phyloP scores from a whole-genome alignment of 2,329 filamentous ascomycete species.

The Aspergillus tamarii region DNA sequence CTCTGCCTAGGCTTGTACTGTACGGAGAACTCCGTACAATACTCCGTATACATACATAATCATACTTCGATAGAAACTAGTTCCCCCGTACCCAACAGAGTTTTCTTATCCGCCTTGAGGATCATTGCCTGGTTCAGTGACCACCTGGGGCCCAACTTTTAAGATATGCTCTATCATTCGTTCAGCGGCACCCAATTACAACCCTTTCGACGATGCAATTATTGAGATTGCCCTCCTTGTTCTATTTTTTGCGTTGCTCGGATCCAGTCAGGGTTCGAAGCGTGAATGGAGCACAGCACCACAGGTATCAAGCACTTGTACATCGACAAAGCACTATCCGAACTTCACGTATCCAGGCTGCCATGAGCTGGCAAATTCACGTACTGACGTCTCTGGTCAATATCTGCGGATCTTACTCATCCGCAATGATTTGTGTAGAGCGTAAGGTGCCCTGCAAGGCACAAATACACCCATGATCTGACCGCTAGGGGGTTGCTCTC shows the following conservation, averaged over 20 bases:
- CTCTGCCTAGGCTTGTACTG: no score
- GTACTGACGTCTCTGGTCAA: neutral
- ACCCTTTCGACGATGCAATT: neutral
- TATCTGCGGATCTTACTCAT: neutral
- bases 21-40: no score
- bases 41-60: no score
- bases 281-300: neutral
- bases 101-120: conserved; percentile 4
- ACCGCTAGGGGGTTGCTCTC: neutral
- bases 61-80: no score
- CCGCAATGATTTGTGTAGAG: neutral
- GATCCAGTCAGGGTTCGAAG: neutral
- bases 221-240: conserved; percentile 1
- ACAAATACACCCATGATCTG: neutral
- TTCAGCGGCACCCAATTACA: neutral
- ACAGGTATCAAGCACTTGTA: neutral
- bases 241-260: neutral
- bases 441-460: neutral
- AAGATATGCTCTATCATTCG: neutral
- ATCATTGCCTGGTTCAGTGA: conserved; percentile 12
- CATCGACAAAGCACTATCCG: neutral
- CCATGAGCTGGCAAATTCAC: neutral
- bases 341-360: neutral
- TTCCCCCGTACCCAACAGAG: neutral
- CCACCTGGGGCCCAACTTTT: neutral